Conservation (phyloP, 768 basidiomycete genomes). For the Russula sp. region DNA sequence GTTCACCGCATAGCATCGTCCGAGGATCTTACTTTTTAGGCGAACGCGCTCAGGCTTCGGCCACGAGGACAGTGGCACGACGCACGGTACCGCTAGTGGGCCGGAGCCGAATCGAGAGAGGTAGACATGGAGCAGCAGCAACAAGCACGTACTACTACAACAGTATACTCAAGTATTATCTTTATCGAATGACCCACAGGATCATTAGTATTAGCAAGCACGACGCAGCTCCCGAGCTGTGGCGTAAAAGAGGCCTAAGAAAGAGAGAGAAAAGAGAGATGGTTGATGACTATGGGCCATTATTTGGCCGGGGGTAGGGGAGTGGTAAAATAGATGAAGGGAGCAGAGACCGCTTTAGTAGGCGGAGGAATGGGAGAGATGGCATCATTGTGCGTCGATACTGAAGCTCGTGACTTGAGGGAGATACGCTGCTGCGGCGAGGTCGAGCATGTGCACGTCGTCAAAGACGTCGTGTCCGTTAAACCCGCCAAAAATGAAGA, state of each 20-base stretch:
- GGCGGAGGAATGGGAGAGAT: neutral
- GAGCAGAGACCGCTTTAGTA: neutral
- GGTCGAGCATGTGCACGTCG: constrained; percentile 79
- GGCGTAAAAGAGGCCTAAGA: neutral
- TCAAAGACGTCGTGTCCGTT: constrained; percentile 81
- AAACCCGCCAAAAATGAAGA: constrained; percentile 86
- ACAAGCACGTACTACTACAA: neutral
- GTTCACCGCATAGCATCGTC: neutral
- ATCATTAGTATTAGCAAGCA: neutral
- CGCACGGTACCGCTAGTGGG: too few species aligned
- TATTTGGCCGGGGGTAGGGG: neutral
- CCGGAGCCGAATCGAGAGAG: too few species aligned
- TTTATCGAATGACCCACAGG: neutral
- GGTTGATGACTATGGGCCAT: neutral
- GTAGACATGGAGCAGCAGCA: neutral
- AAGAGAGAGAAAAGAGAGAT: neutral
- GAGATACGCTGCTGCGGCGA: constrained; percentile 82
- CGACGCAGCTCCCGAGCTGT: neutral
- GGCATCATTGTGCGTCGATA: constrained; percentile 37
- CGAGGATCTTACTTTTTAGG: neutral
- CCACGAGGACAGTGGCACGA: too few species aligned
- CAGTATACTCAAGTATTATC: neutral
- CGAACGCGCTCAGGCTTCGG: too few species aligned
- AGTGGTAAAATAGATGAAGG: neutral
- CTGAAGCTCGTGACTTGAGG: constrained; percentile 65